Conservation (phyloP, 148 eudicot species). For the Vaccinium macrocarpon region DNA sequence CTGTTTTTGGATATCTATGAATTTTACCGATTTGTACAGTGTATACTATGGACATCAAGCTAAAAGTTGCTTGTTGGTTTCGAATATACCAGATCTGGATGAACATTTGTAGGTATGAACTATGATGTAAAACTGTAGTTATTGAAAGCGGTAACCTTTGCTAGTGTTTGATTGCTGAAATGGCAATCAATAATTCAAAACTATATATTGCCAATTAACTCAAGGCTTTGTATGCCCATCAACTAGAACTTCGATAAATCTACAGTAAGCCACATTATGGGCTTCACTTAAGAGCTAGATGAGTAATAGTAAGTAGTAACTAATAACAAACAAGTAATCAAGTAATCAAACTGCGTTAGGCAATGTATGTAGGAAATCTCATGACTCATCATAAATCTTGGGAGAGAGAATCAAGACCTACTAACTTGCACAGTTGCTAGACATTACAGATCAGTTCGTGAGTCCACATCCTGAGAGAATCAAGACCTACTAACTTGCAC, state of each 20-base stretch:
- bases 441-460: neutral
- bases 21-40: neutral
- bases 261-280: neutral
- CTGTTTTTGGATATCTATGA: neutral
- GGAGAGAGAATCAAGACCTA: neutral
- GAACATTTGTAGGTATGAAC: neutral
- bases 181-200: neutral
- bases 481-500: neutral
- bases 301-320: neutral
- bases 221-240: neutral
- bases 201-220: neutral
- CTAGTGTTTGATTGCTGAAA: neutral
- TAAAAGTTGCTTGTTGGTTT: neutral
- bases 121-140: neutral
- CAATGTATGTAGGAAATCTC: neutral
- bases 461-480: neutral
- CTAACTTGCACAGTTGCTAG: neutral
- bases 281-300: neutral
- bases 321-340: neutral
- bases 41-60: neutral
- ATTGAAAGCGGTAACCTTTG: neutral
- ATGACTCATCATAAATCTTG: neutral
- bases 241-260: neutral
- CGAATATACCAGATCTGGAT: neutral
- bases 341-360: neutral